These are phyloP conservation scores for Fennellomyces sp. DNA, from an alignment of 371 early-diverging fungal species.

Conservation along the genomic window DNA sequence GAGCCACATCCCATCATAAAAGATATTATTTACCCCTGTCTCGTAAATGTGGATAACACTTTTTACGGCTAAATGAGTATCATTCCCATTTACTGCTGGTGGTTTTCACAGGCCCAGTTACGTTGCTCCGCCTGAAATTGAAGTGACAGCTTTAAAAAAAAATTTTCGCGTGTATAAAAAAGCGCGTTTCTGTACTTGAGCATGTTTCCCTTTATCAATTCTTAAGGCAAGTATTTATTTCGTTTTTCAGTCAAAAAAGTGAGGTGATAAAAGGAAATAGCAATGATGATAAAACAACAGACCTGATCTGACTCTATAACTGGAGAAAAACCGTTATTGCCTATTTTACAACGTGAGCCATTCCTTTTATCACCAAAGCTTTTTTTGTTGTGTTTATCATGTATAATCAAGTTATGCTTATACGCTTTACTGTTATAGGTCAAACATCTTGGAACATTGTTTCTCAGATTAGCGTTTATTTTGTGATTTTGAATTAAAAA, in stretches of 20 bases:
- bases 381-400: background rate
- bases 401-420: no score
- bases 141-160: background rate
- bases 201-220: no score
- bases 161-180: background rate
- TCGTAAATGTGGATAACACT: no score
- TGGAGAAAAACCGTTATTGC: conserved; percentile 15
- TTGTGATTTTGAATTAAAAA: background rate
- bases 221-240: conserved; percentile 15
- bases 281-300: conserved; percentile 16
- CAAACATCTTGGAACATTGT: no score
- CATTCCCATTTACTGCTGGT: no score
- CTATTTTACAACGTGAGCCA: conserved; percentile 8
- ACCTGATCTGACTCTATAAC: conserved; percentile 14
- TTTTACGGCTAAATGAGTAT: no score
- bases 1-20: no score
- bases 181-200: background rate
- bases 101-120: no score
- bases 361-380: background rate
- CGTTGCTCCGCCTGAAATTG: background rate
- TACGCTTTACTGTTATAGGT: no score
- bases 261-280: background rate
- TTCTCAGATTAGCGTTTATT: no score
- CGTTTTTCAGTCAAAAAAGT: background rate
- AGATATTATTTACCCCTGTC: no score